Base-by-base conservation (phyloP, 352 stramenopile genomes). In the Globisporangium carolinianum region DNA sequence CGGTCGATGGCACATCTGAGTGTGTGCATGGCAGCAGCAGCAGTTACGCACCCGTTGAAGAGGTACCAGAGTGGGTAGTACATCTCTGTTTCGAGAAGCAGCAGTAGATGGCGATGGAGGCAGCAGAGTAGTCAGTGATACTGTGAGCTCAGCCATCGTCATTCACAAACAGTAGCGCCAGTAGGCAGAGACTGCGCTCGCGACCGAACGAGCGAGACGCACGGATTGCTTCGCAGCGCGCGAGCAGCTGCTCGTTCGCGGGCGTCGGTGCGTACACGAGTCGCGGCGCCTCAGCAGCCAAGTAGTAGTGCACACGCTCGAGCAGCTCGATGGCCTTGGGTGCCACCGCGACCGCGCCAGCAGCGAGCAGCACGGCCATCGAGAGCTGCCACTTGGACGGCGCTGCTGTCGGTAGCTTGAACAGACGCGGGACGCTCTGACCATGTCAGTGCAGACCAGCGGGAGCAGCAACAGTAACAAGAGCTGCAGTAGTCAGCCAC, bases 1-100 rank as follows among this genome's bases (percentile, higher is more conserved):
- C 18, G 18, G 39, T 12, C 3, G 6, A 45, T 45, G 8, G 39
- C 6, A 45, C 4, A 12, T 12, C 2, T 24, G 18, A 24, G 18
- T 24, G 6, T 45, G 39, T 4, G 9, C 39, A 12, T 15, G 6
- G 2, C 5, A 45, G 3, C 38, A 15, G 18, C 1, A 45, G 52
- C 5, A 18, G 37, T 11, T 14, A 45, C 55, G n/a, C 53, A 73
- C 66, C 74, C 76, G 53, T 86, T 86, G 50, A 81, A 80, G 32
- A 87, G 64, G 49, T 83, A 71, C 76, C 72, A 84, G 14, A 76
- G 65, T 48, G 79, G 70, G 42, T 76, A 78, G 65, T 86, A 89
- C 49, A 67, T 62, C 11, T 76, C 67, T 77, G 54, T 18, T 15
- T 14, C 39, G 39, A 5, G 6, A 45, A 4, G 8, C 8, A 12